Evolutionary conservation across 1,139 yeast species (phyloP).

Genomic region (Pichia sp.): DNA sequence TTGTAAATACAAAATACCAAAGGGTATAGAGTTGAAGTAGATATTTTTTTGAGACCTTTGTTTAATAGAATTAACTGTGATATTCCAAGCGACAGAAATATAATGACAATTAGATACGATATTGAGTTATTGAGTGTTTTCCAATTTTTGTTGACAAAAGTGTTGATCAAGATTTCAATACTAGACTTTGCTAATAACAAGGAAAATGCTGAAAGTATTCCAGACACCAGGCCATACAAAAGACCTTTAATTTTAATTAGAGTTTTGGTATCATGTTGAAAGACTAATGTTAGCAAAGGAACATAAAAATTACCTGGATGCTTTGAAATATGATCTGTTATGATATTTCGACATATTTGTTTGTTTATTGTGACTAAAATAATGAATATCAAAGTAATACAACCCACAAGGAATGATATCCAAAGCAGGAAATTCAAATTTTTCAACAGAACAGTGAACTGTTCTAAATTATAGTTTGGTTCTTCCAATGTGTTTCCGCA

Average conservation of each 20-base stretch:
- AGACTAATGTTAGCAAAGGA: background rate
- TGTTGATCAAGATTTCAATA: slow-evolving; percentile 54
- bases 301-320: background rate
- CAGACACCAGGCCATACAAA: slow-evolving; percentile 62
- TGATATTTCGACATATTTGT: slow-evolving; percentile 1
- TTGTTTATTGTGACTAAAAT: slow-evolving; percentile 20
- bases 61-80: slow-evolving; percentile 69
- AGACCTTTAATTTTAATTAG: slow-evolving; percentile 37
- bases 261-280: slow-evolving; percentile 14
- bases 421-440: slow-evolving; percentile 37
- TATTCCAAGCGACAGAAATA: slow-evolving; percentile 63
- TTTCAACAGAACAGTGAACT: slow-evolving; percentile 34
- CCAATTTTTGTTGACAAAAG: slow-evolving; percentile 29
- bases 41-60: slow-evolving; percentile 60
- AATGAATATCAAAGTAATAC: slow-evolving; percentile 22
- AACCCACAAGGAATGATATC: slow-evolving; percentile 29
- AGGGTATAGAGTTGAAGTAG: slow-evolving; percentile 78
- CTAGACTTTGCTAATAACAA: slow-evolving; percentile 77
- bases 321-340: background rate
- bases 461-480: slow-evolving; percentile 41
- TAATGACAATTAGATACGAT: slow-evolving; percentile 42
- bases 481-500: slow-evolving; percentile 52
- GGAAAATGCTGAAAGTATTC: slow-evolving; percentile 80
- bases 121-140: slow-evolving; percentile 24
- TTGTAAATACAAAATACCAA: slow-evolving; percentile 81